Evolutionary conservation across 2,329 filamentous ascomycete genomes (phyloP), one percentile per base, ranked within the genome.

Genomic region (Cyphellophora europaea): DNA sequence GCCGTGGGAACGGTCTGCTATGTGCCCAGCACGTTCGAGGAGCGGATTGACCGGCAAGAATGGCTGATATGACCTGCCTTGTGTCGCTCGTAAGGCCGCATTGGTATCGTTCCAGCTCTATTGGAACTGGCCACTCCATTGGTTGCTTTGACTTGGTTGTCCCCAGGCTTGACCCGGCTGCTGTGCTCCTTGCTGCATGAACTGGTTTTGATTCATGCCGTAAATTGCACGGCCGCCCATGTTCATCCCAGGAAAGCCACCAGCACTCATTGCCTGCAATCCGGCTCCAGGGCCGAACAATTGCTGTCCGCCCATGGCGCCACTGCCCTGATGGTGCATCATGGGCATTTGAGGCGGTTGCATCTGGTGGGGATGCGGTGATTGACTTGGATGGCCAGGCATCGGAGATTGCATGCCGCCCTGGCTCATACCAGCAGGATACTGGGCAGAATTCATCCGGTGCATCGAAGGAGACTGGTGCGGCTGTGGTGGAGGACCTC

Each of bases 401-500:
- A 49, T 30, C n/a, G 47, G 47, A 15, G 47, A 49, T n/a, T 45
- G 44, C 8, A 49, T 48, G 29, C 48, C 45, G 5, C 40, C 42
- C 32, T 48, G 47, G 27, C 37, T 21, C 15, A 49, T 31, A 34
- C 31, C 40, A 5, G 47, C 44, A 5, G 47, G 48, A 19, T 37
- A 46, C 23, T 49, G 47, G 5, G 41, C 39, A 6, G 44, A 46
- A 44, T 59, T 57, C 37, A 55, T 54, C 17, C 58, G 51, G 40
- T 58, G 58, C 32, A 66, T 58, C 40, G 60, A 51, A 31, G 72
- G 68, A 2, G 76, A 68, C 6, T 74, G 69, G 38, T 77, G 77
- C 48, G 79, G 77, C 48, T 80, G 76, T 23, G 74, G 76, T 57
- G 48, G 69, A 59, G 56, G 71, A 62, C 58, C 77, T 67, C 50